phyloP scores from a whole-genome alignment of 108 stramenopile species.

The Stephanodiscus triporus region DNA sequence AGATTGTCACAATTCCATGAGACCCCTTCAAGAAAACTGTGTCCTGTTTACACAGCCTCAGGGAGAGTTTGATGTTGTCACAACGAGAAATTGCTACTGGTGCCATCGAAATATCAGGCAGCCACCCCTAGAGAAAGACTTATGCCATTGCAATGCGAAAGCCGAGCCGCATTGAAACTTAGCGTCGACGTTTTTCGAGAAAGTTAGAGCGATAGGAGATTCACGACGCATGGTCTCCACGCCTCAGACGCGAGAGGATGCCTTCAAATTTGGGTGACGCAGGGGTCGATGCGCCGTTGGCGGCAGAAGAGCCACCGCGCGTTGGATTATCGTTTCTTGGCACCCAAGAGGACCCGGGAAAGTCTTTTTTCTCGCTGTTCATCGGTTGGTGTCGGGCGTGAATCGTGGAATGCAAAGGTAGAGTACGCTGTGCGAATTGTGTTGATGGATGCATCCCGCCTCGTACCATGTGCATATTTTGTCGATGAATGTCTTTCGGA shows the following conservation, averaged over 20 bases:
- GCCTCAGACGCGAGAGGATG: constrained; percentile 2
- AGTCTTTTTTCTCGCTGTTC: neutral
- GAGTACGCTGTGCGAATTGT: neutral
- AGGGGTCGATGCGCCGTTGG: neutral
- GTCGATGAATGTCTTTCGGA: too few species aligned
- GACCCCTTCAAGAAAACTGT: too few species aligned
- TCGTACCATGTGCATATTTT: neutral
- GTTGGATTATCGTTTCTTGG: neutral
- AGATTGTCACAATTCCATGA: too few species aligned
- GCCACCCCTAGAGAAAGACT: too few species aligned
- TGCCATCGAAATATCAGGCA: too few species aligned
- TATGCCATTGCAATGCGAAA: too few species aligned
- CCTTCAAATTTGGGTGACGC: neutral
- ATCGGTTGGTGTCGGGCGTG: neutral
- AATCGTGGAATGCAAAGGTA: neutral
- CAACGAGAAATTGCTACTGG: too few species aligned
- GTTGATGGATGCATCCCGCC: neutral
- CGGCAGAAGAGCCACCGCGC: neutral
- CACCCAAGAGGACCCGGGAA: neutral
- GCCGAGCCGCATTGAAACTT: too few species aligned
- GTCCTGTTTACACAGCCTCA: too few species aligned
- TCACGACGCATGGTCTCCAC: neutral
- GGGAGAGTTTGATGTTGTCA: too few species aligned
- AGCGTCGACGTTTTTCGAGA: too few species aligned
- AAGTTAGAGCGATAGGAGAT: too few species aligned